These are phyloP conservation scores for Butyriboletus loyo DNA, from an alignment of 768 basidiomycete genomes.

Conservation along the genomic window DNA sequence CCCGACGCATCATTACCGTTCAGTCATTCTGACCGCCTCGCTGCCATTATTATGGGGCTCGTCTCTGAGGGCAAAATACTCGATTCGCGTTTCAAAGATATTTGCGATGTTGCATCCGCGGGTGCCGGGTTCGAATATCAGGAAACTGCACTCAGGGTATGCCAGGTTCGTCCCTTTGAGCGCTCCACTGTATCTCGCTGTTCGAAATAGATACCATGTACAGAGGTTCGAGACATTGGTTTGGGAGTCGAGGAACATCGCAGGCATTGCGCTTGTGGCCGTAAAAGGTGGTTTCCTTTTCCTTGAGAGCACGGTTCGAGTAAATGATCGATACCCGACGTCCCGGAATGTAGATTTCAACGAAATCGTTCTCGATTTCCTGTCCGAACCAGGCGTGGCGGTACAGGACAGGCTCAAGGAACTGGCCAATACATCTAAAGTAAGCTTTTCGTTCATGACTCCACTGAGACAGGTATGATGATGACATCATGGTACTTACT, in stretches of 20 bases:
- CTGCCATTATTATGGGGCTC: conserved; percentile 4
- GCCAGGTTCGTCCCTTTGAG: conserved; percentile 3
- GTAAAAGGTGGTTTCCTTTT: conserved; percentile 6
- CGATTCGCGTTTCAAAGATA: conserved; percentile 10
- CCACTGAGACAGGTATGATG: not conserved
- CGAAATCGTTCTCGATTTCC: conserved; percentile 19
- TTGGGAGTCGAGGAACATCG: conserved; percentile 19
- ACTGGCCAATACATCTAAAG: conserved; percentile 7
- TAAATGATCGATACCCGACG: not conserved
- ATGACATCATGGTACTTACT: not conserved
- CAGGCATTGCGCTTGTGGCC: conserved; percentile 12
- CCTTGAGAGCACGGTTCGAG: not conserved
- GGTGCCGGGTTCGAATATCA: conserved; percentile 8
- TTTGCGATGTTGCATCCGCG: conserved; percentile 6
- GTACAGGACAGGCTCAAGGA: conserved; percentile 16
- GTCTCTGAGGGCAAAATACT: conserved; percentile 13
- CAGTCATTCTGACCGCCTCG: conserved; percentile 4
- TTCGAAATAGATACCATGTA: not conserved
- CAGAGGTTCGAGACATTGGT: conserved; percentile 15
- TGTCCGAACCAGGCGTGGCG: conserved; percentile 6
- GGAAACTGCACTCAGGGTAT: conserved; percentile 3
- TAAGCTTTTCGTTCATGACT: not conserved
- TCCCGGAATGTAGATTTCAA: conserved; percentile 12
- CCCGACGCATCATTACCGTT: conserved; percentile 6
- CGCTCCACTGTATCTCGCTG: not conserved